Base-by-base conservation (phyloP, 495 filamentous ascomycete species). In the Podospora australis region DNA sequence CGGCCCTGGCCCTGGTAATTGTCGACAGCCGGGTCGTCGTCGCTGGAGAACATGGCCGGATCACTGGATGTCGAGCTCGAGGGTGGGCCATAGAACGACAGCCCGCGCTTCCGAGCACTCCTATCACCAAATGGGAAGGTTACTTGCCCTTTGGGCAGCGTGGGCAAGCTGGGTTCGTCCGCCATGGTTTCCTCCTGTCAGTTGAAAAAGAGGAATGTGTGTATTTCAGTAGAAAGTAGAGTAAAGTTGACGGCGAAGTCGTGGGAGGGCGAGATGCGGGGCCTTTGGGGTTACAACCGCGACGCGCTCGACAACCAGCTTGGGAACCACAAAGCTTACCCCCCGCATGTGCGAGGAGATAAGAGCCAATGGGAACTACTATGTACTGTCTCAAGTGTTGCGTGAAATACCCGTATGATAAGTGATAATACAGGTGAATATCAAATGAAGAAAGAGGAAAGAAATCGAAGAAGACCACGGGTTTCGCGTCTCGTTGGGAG, bases 11-110 rank as follows among this genome's bases (percentile, higher is more conserved):
- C 54, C 17, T 52, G 29, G 61, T 90, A 88, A 50, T 88, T 85
- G 50, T 88, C 85, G n/a, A 86, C 56, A 0, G 78, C 74, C 6
- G 83, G 83, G 36, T 84, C 78, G 52, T 90, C 86, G 50, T 90
- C 86, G 53, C 83, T 88, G 0, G 84, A 88, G 66, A 90, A 90
- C 4, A 88, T 57, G 9, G 85, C 80, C 3, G 84, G 82, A 54
- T 89, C 86, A 55, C 84, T 88, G 22, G 86, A 88, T 23, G 69
- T 65, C 22, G 63, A 57, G 29, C 61, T 29, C 35, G 13, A 20
- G 41, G 54, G 9, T 57, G 62, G 52, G n/a, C n/a, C n/a, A n/a
- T n/a, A n/a, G n/a, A n/a, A n/a, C n/a, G n/a, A n/a, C n/a, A n/a
- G n/a, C n/a, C n/a, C n/a, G n/a, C n/a, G n/a, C n/a, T n/a, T n/a